phyloP scores from a whole-genome alignment of 148 eudicot genomes.

The Talinum fruticosum region DNA sequence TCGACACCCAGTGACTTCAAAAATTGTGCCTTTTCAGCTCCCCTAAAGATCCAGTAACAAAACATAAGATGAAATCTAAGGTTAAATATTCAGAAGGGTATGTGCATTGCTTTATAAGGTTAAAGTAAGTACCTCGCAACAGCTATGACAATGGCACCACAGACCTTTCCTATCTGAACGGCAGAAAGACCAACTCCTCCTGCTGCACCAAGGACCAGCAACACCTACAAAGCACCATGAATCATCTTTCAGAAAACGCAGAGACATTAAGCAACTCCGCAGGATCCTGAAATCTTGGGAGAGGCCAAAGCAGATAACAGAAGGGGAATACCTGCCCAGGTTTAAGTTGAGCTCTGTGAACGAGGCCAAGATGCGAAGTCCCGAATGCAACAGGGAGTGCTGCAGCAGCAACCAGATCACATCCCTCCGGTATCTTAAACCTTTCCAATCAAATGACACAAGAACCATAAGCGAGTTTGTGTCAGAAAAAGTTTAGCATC shows the following conservation, averaged over 20 bases:
- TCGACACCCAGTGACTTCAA: slow-evolving; percentile 80
- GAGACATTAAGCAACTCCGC: background rate
- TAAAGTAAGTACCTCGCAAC: slow-evolving; percentile 67
- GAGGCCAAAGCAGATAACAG: background rate
- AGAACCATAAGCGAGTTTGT: background rate
- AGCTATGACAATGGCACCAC: slow-evolving; percentile 86
- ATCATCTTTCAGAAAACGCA: background rate
- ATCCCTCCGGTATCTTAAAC: slow-evolving; percentile 79
- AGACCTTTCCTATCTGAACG: slow-evolving; percentile 89
- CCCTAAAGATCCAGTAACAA: slow-evolving; percentile 45
- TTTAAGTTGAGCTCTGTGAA: slow-evolving; percentile 81
- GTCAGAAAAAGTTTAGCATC: background rate
- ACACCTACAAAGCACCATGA: slow-evolving; percentile 43
- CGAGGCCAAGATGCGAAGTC: slow-evolving; percentile 89
- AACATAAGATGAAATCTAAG: background rate
- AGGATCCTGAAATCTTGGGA: background rate
- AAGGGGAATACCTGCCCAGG: slow-evolving; percentile 62
- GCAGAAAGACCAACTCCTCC: slow-evolving; percentile 99
- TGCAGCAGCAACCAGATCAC: slow-evolving; percentile 85
- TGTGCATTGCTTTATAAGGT: background rate
- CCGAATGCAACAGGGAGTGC: slow-evolving; percentile 94
- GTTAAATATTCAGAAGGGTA: background rate
- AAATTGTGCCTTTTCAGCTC: slow-evolving; percentile 75
- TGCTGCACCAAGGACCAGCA: slow-evolving; percentile 97
- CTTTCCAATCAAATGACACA: slow-evolving; percentile 32